Base-by-base conservation (phyloP, 192 early-diverging fungal genomes). In the Coemansia sp. region DNA sequence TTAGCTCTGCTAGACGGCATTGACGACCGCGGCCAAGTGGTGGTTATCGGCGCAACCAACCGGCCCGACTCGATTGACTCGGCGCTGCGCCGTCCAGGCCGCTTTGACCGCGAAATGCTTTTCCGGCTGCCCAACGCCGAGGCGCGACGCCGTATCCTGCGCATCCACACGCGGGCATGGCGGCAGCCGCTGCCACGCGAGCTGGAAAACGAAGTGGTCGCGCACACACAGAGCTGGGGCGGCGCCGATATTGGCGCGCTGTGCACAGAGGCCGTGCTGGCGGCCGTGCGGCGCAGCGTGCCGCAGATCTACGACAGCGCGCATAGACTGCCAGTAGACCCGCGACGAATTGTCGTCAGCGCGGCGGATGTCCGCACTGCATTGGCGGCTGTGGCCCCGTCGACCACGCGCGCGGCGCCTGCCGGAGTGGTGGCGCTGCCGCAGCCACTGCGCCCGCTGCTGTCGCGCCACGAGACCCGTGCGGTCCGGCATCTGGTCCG, bases 31-130 rank as follows among this genome's bases (percentile, higher is more conserved):
- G 87, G 91, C 2, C 90, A 97, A 76, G 96, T 98, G 1, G 95
- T 90, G 0, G 88, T 98, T 0, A 91, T 98, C 2, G 96, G 93
- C 3, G 96, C 96, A 3, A 98, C 96, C 0, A 98, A 98, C 67
- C 86, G 96, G 14, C 96, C 96, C 0, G 96, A 98, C 68, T 89
- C 95, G 40, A 87, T 98, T 47, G 95, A 98, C 54, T 76, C 82
- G 28, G 96, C 92, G 1, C 67, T 98, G 14, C 75, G 97, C 50
- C 79, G 96, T 25, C 96, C 96, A 2, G 96, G 94, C 4, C 80
- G 96, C 4, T 90, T 98, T 51, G 96, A 98, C 64, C 77, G 92
- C 7, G 89, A 97, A 44, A 69, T 97, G 3, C 96, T 93, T 68
- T 90, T 98, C 4, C 79, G 86, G 1, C 93, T 93, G 12, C 96